Evolutionary conservation across 2,329 filamentous ascomycete genomes (phyloP), one percentile per base, ranked within the genome.

Genomic region (Penicillium sp.): DNA sequence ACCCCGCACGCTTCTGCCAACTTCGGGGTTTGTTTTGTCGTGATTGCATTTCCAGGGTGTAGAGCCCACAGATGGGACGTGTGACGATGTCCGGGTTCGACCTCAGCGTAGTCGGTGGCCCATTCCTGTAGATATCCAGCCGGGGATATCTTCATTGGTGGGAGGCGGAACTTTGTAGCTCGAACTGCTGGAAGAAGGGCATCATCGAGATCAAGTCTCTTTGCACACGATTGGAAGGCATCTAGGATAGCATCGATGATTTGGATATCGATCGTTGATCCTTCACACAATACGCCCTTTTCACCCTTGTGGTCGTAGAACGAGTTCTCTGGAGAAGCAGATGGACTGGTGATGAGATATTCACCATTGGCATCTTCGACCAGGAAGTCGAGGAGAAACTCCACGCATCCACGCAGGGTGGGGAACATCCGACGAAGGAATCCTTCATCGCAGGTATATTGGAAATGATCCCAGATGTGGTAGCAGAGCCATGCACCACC

Each of bases 401-500:
- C 65, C 13, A 72, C 64, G 29, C 67, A 68, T n/a, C 68, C 68
- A n/a, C 60, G 61, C 4, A 73, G 50, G 19, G 68, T 58, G 2
- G 64, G 62, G 17, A 70, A 67, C 62, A 68, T 68, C 1, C 57
- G 57, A 2, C 37, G 42, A 5, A 72, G 58, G 9, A 69, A 68
- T 1, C 13, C 27, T 6, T 50, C 50, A 41, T 71, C 59, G 8
- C 65, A 56, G 2, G 77, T 80, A 62, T 85, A 86, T 35, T 81
- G 79, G 67, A 78, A 86, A 63, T 82, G 78, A 57, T 86, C 83
- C 70, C 78, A 82, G 2, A 86, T 80, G 60, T 86, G 82, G 58
- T 83, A 81, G 77, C 84, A 84, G 74, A 86, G 80, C 84, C 84
- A 87, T 1, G 82, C 82, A 1, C 80, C 78, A 0, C 80, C 75